Evolutionary conservation across 805 yeast species (phyloP).

Genomic region (Metschnikowia gelsemii): DNA sequence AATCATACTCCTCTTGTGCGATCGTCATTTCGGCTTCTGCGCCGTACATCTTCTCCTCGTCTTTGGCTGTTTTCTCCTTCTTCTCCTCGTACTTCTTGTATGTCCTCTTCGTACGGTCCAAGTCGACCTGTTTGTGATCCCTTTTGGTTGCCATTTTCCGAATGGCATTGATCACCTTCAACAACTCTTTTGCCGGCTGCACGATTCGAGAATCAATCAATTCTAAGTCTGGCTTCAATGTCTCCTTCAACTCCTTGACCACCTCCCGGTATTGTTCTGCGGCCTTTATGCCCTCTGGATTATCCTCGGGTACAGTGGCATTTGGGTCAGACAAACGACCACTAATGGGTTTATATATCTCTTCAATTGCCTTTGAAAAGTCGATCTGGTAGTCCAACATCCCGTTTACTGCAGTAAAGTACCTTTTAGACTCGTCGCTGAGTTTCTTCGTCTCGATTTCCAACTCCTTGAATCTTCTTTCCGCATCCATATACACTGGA

Average conservation of each 20-base stretch:
- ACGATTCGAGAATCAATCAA: constrained; percentile 88
- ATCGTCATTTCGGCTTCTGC: constrained; percentile 86
- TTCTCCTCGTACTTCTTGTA: constrained; percentile 74
- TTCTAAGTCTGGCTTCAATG: constrained; percentile 88
- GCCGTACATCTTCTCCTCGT: constrained; percentile 84
- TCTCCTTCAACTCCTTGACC: constrained; percentile 80
- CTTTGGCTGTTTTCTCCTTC: constrained; percentile 81
- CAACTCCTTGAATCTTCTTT: constrained; percentile 89
- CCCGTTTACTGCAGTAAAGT: constrained; percentile 87
- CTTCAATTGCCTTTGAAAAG: constrained; percentile 93
- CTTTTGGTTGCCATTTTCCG: constrained; percentile 95
- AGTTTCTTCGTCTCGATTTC: constrained; percentile 87
- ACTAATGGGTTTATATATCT: constrained; percentile 91
- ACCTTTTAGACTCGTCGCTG: constrained; percentile 85
- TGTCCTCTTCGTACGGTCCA: constrained; percentile 77
- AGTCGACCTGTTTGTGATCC: constrained; percentile 90
- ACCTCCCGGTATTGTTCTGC: constrained; percentile 87
- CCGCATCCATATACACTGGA: constrained; percentile 92
- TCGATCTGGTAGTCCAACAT: constrained; percentile 93
- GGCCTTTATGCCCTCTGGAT: constrained; percentile 95
- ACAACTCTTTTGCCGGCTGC: constrained; percentile 86
- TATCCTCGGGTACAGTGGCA: constrained; percentile 83
- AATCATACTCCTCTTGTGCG: constrained; percentile 94
- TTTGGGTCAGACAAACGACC: constrained; percentile 91
- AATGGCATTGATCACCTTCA: constrained; percentile 75